phyloP scores from a whole-genome alignment of 352 stramenopile species.

The Peronospora destructor region DNA sequence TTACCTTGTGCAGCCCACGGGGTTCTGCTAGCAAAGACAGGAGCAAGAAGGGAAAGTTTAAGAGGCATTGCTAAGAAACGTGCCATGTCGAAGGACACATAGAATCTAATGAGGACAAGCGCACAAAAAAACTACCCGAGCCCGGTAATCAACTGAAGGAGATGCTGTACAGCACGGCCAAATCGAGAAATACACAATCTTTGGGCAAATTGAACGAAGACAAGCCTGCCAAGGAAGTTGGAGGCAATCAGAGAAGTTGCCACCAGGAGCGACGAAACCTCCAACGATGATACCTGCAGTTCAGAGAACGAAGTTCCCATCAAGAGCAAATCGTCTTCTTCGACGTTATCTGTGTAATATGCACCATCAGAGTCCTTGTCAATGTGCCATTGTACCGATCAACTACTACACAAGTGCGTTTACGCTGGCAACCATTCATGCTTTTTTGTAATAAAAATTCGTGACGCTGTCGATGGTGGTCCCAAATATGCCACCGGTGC shows the following conservation, averaged over 20 bases:
- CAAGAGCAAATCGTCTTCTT: conserved; percentile 6
- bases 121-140: background rate
- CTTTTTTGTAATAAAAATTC: no score
- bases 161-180: background rate
- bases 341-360: conserved; percentile 4
- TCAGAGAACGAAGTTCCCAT: background rate
- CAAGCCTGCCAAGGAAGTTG: conserved; percentile 4
- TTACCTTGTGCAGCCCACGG: conserved; percentile 41
- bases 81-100: background rate
- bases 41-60: conserved; percentile 4
- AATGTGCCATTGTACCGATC: no score
- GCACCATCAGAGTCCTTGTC: background rate
- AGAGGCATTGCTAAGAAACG: conserved; percentile 1
- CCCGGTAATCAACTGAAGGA: background rate
- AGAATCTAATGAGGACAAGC: background rate
- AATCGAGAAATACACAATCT: background rate
- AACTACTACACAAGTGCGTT: no score
- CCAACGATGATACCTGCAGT: background rate
- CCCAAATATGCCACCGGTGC: no score
- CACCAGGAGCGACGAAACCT: background rate
- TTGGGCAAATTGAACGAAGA: background rate
- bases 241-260: background rate
- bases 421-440: no score
- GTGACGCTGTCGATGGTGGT: no score
- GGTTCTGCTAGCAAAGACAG: conserved; percentile 11